Base-by-base conservation (phyloP, 345 rosid species). In the Hibiscus trionum region DNA sequence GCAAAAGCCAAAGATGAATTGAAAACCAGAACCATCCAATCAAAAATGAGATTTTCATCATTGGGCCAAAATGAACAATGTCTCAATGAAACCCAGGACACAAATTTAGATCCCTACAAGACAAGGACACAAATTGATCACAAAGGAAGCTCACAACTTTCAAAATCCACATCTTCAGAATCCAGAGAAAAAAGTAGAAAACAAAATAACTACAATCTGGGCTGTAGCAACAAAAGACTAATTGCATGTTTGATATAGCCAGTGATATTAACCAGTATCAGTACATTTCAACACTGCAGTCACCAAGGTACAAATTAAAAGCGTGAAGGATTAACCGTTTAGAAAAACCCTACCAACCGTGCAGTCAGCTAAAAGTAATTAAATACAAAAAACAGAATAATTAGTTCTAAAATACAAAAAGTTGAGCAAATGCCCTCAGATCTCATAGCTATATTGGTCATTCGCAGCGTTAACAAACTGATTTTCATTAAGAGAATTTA, bases 371-470 rank as follows among this genome's bases (percentile, higher is more conserved):
- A 42, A 7, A 17, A 2, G 19, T 33, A 47, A 66, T 26, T 12
- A 56, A n/a, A 56, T 15, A 11, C 16, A 11, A 69, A 70, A 11
- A 52, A 52, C 3, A 69, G 1, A 24, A 37, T 56, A 1, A 37
- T 21, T 35, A 35, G 31, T 9, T 33, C 11, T 4, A 7, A 4
- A 2, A 55, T 17, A 35, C 55, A 33, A 55, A 35, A 35, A 9
- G 49, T 47, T 44, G 7, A 35, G 27, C 1, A 64, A 35, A 26
- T 7, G 73, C 73, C 77, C 77, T 75, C 77, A 75, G 77, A 75
- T 75, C 77, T 75, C 77, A 75, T 75, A 68, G 77, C 77, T 75
- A 44, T 14, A 27, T 58, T 55, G 72, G 37, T 75, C 77, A 67
- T 60, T 47, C 44, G 39, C 71, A 61, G 56, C 15, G 33, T 67